Evolutionary conservation across 176 grass and related monocot species (phyloP), one percentile per base, ranked within the genome.

Genomic region (Rhynchospora breviuscula): DNA sequence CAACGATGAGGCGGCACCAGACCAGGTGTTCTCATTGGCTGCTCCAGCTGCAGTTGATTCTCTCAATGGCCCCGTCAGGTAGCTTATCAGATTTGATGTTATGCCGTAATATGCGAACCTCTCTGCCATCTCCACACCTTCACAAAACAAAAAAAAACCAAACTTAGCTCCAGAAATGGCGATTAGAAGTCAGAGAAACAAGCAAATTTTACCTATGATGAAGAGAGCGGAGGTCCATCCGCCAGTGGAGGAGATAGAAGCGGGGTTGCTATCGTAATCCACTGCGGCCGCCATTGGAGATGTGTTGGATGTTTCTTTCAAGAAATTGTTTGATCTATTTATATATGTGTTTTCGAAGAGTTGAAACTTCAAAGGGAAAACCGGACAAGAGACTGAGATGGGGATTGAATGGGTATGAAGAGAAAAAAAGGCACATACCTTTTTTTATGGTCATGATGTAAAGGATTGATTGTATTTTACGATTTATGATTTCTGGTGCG

Each of bases 71-170:
- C 84, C 84, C 1, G 84, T 85, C 15, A 85, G 59, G 23, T 85
- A 85, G 46, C 13, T 85, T 48, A 85, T 79, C 17, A 85, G 72
- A 53, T 85, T 85, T 21, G 59, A 79, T 10, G 21, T 19, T 45
- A 85, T 67, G 0, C 84, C 84, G 46, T 53, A 78, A 46, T 40
- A 68, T 0, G 59, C 73, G 12, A 66, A 85, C 72, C 84, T 7
- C 84, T 85, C 84, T 14, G 73, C 60, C 59, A 85, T 68, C 84
- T 85, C 84, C 84, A 85, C 84, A 29, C 84, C 84, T 85, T 61
- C 45, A 66, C 35, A 11, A 57, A 29, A n/a, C 6, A 21, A 40
- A 19, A 8, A 10, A n/a, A 19, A 8, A 71, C 13, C 31, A 56
- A 49, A 14, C 51, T 25, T 21, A 53, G 53, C 81, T 57, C 59